Evolutionary conservation across 2,329 filamentous ascomycete genomes (phyloP), one percentile per base, ranked within the genome.

Genomic region (Neurospora sp.): DNA sequence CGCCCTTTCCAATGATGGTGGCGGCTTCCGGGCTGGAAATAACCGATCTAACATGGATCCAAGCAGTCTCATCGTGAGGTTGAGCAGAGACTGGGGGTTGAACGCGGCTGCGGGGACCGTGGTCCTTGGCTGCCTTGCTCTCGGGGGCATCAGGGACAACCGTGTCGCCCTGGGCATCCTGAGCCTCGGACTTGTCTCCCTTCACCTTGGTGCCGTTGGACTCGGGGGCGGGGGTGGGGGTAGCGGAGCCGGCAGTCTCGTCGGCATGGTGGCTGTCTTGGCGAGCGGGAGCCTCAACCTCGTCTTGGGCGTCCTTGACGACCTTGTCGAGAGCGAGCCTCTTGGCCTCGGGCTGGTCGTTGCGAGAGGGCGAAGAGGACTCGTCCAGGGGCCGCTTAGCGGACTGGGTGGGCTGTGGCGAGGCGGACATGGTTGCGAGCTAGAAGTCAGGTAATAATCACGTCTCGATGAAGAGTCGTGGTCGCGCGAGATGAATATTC

Each of bases 11-110:
- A 81, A 99, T 99, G 75, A 97, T 93, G 67, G 96, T 99, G 46
- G 96, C 96, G 75, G 96, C 96, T 82, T 99, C 96, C 66, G 93
- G 93, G 81, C 95, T 99, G 68, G 95, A 97, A 77, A 99, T 99
- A 77, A 97, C 94, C 70, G 96, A 93, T 75, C 96, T 92, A 76
- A 99, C 92, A 80, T 99, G 96, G 75, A 99, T 94, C 95, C 96
- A 99, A 66, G 90, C 90, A 67, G 92, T 93, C 84, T 99, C 96
- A 78, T 99, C 96, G 76, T 96, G 90, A 67, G 83, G 82, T 78
- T 83, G 85, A 72, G 85, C 81, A 17, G 81, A 79, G 10, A 80
- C 77, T 76, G 73, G 84, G 76, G 77, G 82, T 75, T 77, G 79
- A 38, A 78, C 76, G 19, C 78, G 77, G 76, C 76, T 82, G 52